These are phyloP conservation scores for Eucalyptus marginata DNA, from an alignment of 345 rosid species.

Conservation along the genomic window DNA sequence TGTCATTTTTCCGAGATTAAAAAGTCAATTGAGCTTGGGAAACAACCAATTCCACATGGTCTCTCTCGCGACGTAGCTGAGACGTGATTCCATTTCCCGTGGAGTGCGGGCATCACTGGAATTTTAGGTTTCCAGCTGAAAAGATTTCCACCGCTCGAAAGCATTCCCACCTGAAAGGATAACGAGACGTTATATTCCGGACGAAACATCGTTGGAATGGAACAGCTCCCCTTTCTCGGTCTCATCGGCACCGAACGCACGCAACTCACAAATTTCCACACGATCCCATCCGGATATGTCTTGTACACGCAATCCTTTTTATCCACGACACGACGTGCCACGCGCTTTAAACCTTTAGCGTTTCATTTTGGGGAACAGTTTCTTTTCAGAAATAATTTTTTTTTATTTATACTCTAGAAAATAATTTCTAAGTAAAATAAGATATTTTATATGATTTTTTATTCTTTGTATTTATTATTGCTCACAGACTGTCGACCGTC, in stretches of 20 bases:
- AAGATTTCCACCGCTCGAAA: not conserved
- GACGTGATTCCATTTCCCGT: not conserved
- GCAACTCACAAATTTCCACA: not conserved
- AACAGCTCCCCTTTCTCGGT: not conserved
- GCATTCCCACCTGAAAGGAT: not conserved
- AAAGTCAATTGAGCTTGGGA: too few relatives aligned
- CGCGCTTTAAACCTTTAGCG: not conserved
- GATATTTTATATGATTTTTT: too few relatives aligned
- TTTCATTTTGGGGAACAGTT: rapidly evolving
- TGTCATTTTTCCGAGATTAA: not conserved
- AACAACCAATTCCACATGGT: not conserved
- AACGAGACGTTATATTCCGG: not conserved
- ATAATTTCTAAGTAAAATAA: too few relatives aligned
- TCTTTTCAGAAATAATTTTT: too few relatives aligned
- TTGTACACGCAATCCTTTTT: not conserved
- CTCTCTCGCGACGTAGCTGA: not conserved
- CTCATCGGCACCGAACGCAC: not conserved
- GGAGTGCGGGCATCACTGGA: not conserved
- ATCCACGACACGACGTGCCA: not conserved
- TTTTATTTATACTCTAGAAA: too few relatives aligned
- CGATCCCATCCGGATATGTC: not conserved
- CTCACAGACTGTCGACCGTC: too few relatives aligned
- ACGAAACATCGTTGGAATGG: not conserved
- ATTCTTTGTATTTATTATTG: too few relatives aligned
- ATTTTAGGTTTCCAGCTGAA: not conserved